These are phyloP conservation scores for Amphirosellinia nigrospora DNA, from an alignment of 495 filamentous ascomycete species.

Conservation along the genomic window DNA sequence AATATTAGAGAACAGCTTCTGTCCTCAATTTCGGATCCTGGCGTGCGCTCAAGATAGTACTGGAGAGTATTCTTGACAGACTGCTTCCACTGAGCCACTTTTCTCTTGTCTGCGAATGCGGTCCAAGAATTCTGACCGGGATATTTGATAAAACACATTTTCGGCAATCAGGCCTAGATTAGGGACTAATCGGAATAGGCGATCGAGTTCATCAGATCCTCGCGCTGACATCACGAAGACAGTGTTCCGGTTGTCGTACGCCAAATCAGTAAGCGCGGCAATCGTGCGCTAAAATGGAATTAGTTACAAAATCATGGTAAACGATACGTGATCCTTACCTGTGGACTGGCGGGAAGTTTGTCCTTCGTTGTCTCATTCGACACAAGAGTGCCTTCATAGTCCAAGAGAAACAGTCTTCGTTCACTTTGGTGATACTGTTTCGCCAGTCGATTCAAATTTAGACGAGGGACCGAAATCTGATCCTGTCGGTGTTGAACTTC, in stretches of 20 bases:
- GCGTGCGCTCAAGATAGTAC: slow-evolving; percentile 88
- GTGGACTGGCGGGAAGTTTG: slow-evolving; percentile 82
- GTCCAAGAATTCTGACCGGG: slow-evolving; percentile 71
- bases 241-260: slow-evolving; percentile 77
- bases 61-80: slow-evolving; percentile 75
- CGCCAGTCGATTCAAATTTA: slow-evolving; percentile 68
- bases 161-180: slow-evolving; percentile 88
- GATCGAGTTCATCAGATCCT: slow-evolving; percentile 84
- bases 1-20: slow-evolving; percentile 86
- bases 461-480: slow-evolving; percentile 80
- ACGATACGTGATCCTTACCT: slow-evolving; percentile 47
- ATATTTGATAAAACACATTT: slow-evolving; percentile 86
- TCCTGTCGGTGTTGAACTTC: slow-evolving; percentile 83
- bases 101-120: slow-evolving; percentile 69
- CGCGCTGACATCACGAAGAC: slow-evolving; percentile 93
- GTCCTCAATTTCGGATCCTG: slow-evolving; percentile 84
- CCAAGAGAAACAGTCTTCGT: slow-evolving; percentile 81
- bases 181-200: slow-evolving; percentile 77
- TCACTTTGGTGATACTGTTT: slow-evolving; percentile 67
- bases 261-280: slow-evolving; percentile 77
- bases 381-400: slow-evolving; percentile 91
- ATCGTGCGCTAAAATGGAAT: slow-evolving; percentile 63
- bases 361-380: slow-evolving; percentile 79
- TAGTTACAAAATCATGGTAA: not conserved
- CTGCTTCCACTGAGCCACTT: slow-evolving; percentile 76